phyloP scores from a whole-genome alignment of 495 filamentous ascomycete species.

The Penicillium roqueforti region DNA sequence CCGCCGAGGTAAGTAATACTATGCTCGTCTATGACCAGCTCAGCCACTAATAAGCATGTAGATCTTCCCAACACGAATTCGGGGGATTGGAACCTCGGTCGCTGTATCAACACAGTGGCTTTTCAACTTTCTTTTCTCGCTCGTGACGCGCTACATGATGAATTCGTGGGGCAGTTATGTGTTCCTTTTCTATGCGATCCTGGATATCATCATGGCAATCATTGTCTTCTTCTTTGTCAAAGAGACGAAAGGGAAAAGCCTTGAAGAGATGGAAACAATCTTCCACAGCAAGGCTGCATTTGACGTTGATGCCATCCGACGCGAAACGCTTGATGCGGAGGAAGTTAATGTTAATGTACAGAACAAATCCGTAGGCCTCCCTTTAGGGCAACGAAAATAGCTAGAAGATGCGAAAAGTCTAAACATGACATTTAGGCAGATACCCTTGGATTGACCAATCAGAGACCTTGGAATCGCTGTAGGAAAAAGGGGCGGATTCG shows the following conservation, averaged over 20 bases:
- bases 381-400: not conserved
- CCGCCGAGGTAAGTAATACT: constrained; percentile 29
- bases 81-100: constrained; percentile 41
- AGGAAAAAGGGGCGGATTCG: not conserved
- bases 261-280: constrained; percentile 45
- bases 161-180: constrained; percentile 46
- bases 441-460: not conserved
- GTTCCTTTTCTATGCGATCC: constrained; percentile 38
- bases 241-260: constrained; percentile 53
- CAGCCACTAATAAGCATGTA: constrained; percentile 4
- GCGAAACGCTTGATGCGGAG: constrained; percentile 12
- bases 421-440: not conserved
- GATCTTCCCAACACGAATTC: constrained; percentile 48
- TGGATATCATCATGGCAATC: constrained; percentile 38
- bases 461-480: not conserved
- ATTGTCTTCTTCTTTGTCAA: constrained; percentile 59
- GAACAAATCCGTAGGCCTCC: not conserved
- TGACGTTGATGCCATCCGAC: constrained; percentile 21
- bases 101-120: constrained; percentile 48
- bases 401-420: not conserved
- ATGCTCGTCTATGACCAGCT: not conserved
- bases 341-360: constrained; percentile 19
- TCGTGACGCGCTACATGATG: constrained; percentile 48
- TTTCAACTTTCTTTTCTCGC: constrained; percentile 49
- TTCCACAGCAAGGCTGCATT: constrained; percentile 28